Base-by-base conservation (phyloP, 2,329 filamentous ascomycete species). In the Davidsoniella eucalypti region DNA sequence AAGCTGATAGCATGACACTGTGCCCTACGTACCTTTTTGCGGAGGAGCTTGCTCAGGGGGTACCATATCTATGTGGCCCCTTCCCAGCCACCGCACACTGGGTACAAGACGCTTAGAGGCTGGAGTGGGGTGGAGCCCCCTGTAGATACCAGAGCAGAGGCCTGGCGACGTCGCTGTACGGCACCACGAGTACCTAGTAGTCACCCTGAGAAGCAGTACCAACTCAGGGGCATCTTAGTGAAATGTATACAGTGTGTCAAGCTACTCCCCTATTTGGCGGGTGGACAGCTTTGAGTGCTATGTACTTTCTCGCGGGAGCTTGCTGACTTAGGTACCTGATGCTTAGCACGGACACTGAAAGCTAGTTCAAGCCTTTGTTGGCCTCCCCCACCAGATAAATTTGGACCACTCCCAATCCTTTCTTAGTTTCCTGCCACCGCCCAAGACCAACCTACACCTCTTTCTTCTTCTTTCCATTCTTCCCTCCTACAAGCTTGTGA, bases 381-480 rank as follows among this genome's bases (percentile, higher is more conserved):
- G 48, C 52, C 48, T 53, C 51, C 47, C 47, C 51, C 52, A 53
- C 52, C 44, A 53, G 52, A 53, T 53, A 53, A 53, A 53, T 53
- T 53, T 47, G 51, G 51, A 53, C 52, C 52, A 51, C 52, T 49
- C 52, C 52, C 52, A 53, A 47, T 53, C 47, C 52, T 50, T 53
- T 53, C 49, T 51, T 48, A 47, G 52, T 53, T 47, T 50, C 44
- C 52, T 48, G 44, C 48, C 48, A 44, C 52, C 47, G 44, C 52
- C 47, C 45, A 41, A 50, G 48, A 47, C 8, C 40, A 52, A 52
- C 45, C 39, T 43, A 44, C 40, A 53, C 50, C 44, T 52, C 52
- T 51, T 54, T 46, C 52, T 50, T 47, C 42, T 47, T 52, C 46
- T 53, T 42, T 53, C 42, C 37, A 17, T 48, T 44, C 42, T 52